Evolutionary conservation across 2,329 filamentous ascomycete genomes (phyloP).

Genomic region (Cercospora canescens): DNA sequence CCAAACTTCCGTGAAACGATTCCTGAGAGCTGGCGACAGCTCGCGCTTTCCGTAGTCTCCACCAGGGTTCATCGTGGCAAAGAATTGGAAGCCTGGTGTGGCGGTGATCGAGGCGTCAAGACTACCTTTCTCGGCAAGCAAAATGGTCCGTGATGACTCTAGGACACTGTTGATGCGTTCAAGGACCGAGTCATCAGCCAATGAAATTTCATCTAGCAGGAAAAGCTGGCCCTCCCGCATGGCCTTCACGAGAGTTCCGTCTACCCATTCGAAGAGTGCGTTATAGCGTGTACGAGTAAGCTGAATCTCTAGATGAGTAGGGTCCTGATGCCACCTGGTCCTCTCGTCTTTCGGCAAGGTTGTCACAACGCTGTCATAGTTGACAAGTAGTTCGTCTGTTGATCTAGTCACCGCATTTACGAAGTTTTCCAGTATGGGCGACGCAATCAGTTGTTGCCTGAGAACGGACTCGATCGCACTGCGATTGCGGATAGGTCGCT

Average conservation of each 20-base stretch:
- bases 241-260: slow-evolving; percentile 88
- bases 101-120: slow-evolving; percentile 78
- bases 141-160: slow-evolving; percentile 79
- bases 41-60: slow-evolving; percentile 99
- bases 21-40: slow-evolving; percentile 88
- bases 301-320: slow-evolving; percentile 39
- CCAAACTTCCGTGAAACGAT: slow-evolving; percentile 99
- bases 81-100: slow-evolving; percentile 81
- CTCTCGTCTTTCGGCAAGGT: slow-evolving; percentile 32
- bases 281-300: slow-evolving; percentile 64
- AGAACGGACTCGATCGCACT: slow-evolving; percentile 69
- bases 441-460: slow-evolving; percentile 58
- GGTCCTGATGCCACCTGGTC: slow-evolving; percentile 14
- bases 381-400: slow-evolving; percentile 58
- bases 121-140: slow-evolving; percentile 91
- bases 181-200: slow-evolving; percentile 95
- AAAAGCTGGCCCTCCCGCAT: slow-evolving; percentile 92
- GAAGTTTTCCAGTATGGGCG: slow-evolving; percentile 29
- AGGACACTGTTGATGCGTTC: slow-evolving; percentile 96
- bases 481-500: slow-evolving; percentile 86
- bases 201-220: slow-evolving; percentile 93
- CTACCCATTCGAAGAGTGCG: slow-evolving; percentile 93
- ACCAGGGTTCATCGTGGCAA: slow-evolving; percentile 98
- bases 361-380: slow-evolving; percentile 55
- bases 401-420: slow-evolving; percentile 31